A percentile compares a stretch with the other conserved stretches of the same genome.
phyloP scores from a whole-genome alignment of 73 alveolate species.

The Blepharisma stoltei region DNA sequence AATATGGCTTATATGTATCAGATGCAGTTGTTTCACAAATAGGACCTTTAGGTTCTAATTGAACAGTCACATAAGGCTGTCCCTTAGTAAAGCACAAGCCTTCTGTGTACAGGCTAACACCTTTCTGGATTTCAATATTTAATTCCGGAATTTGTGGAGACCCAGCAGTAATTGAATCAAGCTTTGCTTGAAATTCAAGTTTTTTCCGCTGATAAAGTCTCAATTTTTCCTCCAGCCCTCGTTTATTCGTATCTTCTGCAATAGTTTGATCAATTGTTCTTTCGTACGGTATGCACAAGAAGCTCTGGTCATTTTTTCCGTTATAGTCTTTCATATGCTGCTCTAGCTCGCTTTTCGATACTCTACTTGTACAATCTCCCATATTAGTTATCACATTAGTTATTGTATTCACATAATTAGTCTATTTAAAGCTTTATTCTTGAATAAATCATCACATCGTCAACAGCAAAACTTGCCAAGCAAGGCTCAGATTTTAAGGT shows the following conservation, averaged over 20 bases:
- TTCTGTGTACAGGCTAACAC: not conserved
- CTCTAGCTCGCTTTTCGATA: not conserved
- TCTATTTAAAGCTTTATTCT: too few relatives aligned
- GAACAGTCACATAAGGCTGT: not conserved
- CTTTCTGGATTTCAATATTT: not conserved
- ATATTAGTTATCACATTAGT: not conserved
- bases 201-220: not conserved
- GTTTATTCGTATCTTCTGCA: not conserved
- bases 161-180: conserved; percentile 2
- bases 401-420: too few relatives aligned
- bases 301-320: not conserved
- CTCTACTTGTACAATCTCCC: conserved; percentile 3
- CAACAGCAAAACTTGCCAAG: too few relatives aligned
- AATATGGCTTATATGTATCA: not conserved
- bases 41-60: conserved; percentile 3
- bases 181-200: not conserved
- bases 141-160: not conserved
- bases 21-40: not conserved
- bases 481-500: too few relatives aligned
- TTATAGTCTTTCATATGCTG: not conserved
- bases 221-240: not conserved
- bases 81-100: not conserved
- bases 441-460: too few relatives aligned
- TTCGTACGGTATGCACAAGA: not conserved
- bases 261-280: not conserved